Evolutionary conservation across 2,329 filamentous ascomycete species (phyloP).

Genomic region (Aaosphaeria arxii): DNA sequence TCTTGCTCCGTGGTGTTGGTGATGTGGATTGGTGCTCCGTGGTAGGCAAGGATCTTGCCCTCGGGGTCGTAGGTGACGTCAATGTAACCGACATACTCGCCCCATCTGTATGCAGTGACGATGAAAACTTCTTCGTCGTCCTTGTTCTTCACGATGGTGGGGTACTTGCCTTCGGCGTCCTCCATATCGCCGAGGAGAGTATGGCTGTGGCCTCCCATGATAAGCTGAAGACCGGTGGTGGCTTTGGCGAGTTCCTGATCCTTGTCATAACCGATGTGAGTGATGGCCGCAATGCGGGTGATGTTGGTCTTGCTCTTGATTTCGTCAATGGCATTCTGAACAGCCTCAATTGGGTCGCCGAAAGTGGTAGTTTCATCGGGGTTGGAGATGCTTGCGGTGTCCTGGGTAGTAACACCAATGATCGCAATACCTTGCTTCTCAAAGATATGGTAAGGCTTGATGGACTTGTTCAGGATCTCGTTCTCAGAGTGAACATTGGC

Average conservation of each 20-base stretch:
- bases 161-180: constrained; percentile 59
- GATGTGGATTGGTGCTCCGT: constrained; percentile 62
- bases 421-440: constrained; percentile 59
- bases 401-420: constrained; percentile 63
- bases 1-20: constrained; percentile 61
- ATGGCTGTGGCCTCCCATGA: constrained; percentile 61
- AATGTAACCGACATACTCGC: constrained; percentile 66
- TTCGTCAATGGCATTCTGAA: constrained; percentile 61
- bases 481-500: constrained; percentile 63
- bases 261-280: constrained; percentile 65
- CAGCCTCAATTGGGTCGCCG: constrained; percentile 54
- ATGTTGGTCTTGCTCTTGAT: constrained; percentile 62
- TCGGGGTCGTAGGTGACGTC: constrained; percentile 61
- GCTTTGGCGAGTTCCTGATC: constrained; percentile 60
- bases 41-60: constrained; percentile 61
- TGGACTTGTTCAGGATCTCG: constrained; percentile 57
- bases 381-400: constrained; percentile 57
- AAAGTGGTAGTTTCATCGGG: constrained; percentile 59
- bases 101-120: constrained; percentile 67
- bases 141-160: constrained; percentile 60
- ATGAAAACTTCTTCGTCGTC: constrained; percentile 67
- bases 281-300: constrained; percentile 63
- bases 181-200: constrained; percentile 60
- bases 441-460: constrained; percentile 65
- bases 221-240: constrained; percentile 64